Base-by-base conservation (phyloP, 257 asterid genomes). In the Buddleja alternifolia region DNA sequence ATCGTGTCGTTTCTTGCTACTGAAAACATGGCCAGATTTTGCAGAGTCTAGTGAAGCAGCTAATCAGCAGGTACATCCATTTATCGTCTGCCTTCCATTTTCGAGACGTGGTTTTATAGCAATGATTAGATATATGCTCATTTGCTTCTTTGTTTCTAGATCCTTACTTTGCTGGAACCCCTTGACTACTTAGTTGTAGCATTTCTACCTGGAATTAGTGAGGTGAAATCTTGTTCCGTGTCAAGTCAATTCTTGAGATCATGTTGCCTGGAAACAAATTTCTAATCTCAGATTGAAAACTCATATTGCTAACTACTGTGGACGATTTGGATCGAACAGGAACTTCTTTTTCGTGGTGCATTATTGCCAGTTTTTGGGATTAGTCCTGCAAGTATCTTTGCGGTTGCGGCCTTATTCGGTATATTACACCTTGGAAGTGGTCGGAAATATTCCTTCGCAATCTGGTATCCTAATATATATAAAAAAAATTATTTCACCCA, bases 331-430 rank as follows among this genome's bases (percentile, higher is more conserved):
- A 60, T 37, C 20, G 57, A 14, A 16, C 83, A 93, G 98, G 97
- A 90, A 76, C 85, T 88, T 63, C 92, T 90, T 46, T 90, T 93
- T 77, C 98, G 92, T 8, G 97, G 98, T 56, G 90, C 96, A 8
- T 41, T 93, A 23, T 65, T 93, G 72, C 98, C 98, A 44, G 81
- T 88, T 56, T 71, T 86, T 68, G 98, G 96, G 25, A 57, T 62
- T 62, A 80, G 77, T 39, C 81, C 79, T 87, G 24, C 60, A 46
- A 84, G 90, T 66, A 83, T 81, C 54, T 25, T 80, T 17, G 84
- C 78, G 2, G 90, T 84, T 80, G 95, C 90, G 32, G 86, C 88
- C 4, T 71, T 93, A 47, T 93, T 93, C 60, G 97, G 98, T 73
- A 69, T 83, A 32, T 71, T 93, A 29, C 98, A 93, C 78, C 57